Evolutionary conservation across 2,329 filamentous ascomycete species (phyloP).

Genomic region (Dactylellina haptotyla): DNA sequence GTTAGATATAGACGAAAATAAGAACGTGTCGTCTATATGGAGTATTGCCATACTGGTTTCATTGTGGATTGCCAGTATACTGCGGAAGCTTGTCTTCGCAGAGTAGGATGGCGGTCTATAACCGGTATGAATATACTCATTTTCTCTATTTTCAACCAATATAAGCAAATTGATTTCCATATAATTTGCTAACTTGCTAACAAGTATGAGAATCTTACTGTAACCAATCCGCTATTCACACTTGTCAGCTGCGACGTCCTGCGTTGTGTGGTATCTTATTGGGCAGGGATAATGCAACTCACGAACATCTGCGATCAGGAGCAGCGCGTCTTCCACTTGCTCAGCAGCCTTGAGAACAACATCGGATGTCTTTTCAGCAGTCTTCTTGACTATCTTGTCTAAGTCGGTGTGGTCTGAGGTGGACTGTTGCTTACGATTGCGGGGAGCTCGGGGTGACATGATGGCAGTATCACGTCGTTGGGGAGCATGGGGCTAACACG

Average conservation of each 20-base stretch:
- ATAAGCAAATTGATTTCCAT: background rate
- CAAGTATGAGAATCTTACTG: slow-evolving; percentile 5
- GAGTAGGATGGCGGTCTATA: slow-evolving; percentile 17
- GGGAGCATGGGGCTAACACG: background rate
- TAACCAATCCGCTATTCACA: slow-evolving; percentile 18
- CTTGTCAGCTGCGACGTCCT: background rate
- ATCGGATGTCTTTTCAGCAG: slow-evolving; percentile 12
- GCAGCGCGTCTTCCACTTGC: slow-evolving; percentile 7
- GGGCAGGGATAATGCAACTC: background rate
- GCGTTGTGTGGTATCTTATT: slow-evolving; percentile 19
- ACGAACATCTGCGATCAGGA: slow-evolving; percentile 18
- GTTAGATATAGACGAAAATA: background rate
- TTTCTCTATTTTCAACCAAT: slow-evolving; percentile 57
- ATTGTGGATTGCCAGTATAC: slow-evolving; percentile 60
- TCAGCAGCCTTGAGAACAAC: slow-evolving; percentile 6
- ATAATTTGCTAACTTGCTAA: background rate
- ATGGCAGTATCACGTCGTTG: background rate
- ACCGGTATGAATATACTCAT: slow-evolving; percentile 61
- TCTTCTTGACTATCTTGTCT: background rate
- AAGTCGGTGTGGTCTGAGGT: background rate
- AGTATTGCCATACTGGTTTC: slow-evolving; percentile 59
- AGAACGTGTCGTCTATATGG: background rate
- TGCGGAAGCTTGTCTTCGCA: slow-evolving; percentile 57
- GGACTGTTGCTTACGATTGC: slow-evolving; percentile 27
- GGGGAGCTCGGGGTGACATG: slow-evolving; percentile 15